Evolutionary conservation across 139 green algal genomes (phyloP).

Genomic region (Gonium pectorale): DNA sequence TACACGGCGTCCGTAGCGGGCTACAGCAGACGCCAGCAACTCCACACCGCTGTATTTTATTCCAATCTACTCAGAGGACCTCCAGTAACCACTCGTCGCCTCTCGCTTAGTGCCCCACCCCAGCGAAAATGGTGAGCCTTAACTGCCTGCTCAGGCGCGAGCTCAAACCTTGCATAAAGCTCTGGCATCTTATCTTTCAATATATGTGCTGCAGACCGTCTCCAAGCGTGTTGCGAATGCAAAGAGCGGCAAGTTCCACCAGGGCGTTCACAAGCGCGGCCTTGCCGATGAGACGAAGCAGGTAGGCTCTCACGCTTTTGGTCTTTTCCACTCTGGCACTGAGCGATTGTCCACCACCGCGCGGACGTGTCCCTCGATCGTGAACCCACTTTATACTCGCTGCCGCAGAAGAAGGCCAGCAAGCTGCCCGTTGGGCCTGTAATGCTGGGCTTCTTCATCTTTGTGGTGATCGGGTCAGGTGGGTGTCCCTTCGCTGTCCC

Average conservation of each 20-base stretch:
- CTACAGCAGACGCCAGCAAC: too few species aligned
- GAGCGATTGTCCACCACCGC: too few species aligned
- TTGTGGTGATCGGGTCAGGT: conserved; percentile 84
- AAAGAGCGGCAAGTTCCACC: conserved; percentile 72
- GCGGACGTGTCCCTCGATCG: background rate
- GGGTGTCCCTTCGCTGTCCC: background rate
- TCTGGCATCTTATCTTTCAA: too few species aligned
- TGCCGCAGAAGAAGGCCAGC: conserved; percentile 60
- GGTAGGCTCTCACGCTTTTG: conserved; percentile 32
- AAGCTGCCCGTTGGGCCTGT: conserved; percentile 72
- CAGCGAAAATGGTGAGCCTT: background rate
- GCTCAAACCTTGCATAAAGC: too few species aligned
- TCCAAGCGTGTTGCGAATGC: conserved; percentile 80
- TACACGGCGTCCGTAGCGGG: too few species aligned
- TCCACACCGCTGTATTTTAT: too few species aligned
- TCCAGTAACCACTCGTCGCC: background rate
- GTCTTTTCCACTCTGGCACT: too few species aligned
- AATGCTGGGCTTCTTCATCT: conserved; percentile 87
- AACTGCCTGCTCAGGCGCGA: background rate
- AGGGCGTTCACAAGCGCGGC: conserved; percentile 73
- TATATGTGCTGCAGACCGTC: conserved; percentile 49
- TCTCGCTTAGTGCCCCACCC: background rate
- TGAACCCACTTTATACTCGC: too few species aligned
- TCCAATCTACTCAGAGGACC: too few species aligned
- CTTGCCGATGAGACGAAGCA: conserved; percentile 48